Evolutionary conservation across 202 grass and related monocot genomes (phyloP).

Genomic region (Panicum hallii): DNA sequence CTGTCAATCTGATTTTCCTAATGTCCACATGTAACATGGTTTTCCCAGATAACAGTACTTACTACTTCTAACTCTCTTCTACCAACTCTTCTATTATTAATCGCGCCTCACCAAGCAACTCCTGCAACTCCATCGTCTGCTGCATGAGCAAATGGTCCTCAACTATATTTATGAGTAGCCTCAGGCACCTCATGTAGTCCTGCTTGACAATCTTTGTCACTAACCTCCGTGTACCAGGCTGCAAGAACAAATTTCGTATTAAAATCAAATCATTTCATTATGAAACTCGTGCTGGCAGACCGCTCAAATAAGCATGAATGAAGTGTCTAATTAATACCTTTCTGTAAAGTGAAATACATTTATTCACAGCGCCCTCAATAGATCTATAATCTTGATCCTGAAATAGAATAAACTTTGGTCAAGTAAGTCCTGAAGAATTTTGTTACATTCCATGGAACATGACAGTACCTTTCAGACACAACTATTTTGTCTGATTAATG

Average conservation of each 20-base stretch:
- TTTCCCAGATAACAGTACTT: background rate
- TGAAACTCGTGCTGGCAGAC: background rate
- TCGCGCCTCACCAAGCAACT: slow-evolving; percentile 49
- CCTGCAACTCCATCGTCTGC: slow-evolving; percentile 35
- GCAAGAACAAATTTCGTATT: background rate
- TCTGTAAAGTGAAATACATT: slow-evolving; percentile 83
- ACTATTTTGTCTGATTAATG: slow-evolving; percentile 1
- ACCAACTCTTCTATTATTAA: slow-evolving; percentile 52
- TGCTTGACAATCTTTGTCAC: slow-evolving; percentile 49
- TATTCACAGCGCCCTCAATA: slow-evolving; percentile 62
- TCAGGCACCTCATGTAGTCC: slow-evolving; percentile 61
- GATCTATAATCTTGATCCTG: slow-evolving; percentile 65
- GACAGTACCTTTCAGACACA: background rate
- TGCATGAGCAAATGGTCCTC: background rate
- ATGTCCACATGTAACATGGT: background rate
- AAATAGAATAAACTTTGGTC: slow-evolving; percentile 23
- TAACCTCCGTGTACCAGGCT: slow-evolving; percentile 61
- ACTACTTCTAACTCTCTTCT: slow-evolving; percentile 33
- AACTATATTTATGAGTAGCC: slow-evolving; percentile 39
- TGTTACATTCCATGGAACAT: background rate
- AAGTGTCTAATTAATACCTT: slow-evolving; percentile 48
- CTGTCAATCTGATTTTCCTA: background rate
- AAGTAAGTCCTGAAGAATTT: background rate
- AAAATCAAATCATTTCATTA: slow-evolving; percentile 16
- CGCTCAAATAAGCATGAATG: background rate